Conservation (phyloP, 1,284 basidiomycete genomes). For the Cutaneotrichosporon sp. region DNA sequence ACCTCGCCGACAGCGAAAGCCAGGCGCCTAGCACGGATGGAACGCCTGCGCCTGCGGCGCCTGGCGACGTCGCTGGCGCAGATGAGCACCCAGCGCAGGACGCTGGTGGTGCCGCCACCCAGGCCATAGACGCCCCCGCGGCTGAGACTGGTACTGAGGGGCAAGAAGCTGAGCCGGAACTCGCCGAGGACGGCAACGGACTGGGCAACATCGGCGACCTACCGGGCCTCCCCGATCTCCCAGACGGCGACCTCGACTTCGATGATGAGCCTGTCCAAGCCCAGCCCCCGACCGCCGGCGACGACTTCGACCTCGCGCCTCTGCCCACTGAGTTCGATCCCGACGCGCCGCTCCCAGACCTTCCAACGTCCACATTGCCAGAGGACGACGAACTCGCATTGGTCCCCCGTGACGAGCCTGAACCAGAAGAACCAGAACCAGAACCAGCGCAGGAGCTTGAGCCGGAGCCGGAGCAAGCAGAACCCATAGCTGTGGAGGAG, state of each 20-base stretch:
- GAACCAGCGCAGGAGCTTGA: no score
- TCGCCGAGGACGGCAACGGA: not conserved
- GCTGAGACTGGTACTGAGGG: not conserved
- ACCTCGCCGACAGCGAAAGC: not conserved
- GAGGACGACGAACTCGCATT: conserved; percentile 22
- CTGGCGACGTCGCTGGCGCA: not conserved
- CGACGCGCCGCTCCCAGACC: conserved; percentile 13
- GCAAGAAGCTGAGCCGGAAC: not conserved
- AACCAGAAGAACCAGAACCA: conserved; percentile 1
- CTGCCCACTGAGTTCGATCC: conserved; percentile 19
- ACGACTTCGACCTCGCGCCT: conserved; percentile 13
- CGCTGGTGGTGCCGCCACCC: not conserved
- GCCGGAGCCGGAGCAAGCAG: conserved; percentile 3
- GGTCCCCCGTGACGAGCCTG: conserved; percentile 7
- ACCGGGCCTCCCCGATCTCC: not conserved
- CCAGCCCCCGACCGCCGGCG: not conserved
- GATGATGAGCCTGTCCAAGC: not conserved
- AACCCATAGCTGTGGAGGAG: not conserved
- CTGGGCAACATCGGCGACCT: not conserved
- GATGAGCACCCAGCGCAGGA: not conserved
- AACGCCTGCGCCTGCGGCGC: not conserved
- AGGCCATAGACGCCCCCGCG: not conserved
- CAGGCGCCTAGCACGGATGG: not conserved
- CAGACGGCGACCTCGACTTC: not conserved
- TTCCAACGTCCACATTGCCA: not conserved